Percentiles rank a stretch among this genome's conserved stretches.
phyloP scores from a whole-genome alignment of 371 early-diverging fungal species.

The Blakeslea trispora region DNA sequence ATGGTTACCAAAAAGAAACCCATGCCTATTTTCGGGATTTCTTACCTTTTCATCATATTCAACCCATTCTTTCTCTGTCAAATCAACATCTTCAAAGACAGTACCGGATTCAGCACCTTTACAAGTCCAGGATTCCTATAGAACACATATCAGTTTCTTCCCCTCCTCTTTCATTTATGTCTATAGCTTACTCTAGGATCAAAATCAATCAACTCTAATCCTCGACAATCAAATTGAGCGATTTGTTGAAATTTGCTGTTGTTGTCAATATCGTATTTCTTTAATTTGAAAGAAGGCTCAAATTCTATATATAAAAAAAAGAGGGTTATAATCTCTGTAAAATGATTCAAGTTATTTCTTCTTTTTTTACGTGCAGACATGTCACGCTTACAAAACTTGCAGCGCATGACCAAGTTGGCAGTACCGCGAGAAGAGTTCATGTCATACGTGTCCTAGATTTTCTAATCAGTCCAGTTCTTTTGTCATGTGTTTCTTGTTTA shows the following conservation, averaged over 20 bases:
- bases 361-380: constrained; percentile 62
- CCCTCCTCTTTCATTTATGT: no score
- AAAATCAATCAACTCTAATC: constrained; percentile 83
- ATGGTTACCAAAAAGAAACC: background rate
- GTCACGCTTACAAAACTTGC: constrained; percentile 92
- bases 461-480: background rate
- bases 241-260: constrained; percentile 66
- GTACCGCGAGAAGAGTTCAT: constrained; percentile 69
- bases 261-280: constrained; percentile 63
- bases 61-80: constrained; percentile 84
- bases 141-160: no score
- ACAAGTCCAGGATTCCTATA: constrained; percentile 74
- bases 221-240: constrained; percentile 81
- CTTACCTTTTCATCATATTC: constrained; percentile 87
- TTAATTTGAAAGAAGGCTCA: constrained; percentile 52
- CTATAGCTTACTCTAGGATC: constrained; percentile 66
- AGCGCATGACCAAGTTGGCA: constrained; percentile 89
- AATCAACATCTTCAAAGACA: constrained; percentile 78
- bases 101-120: constrained; percentile 74
- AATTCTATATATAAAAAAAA: no score
- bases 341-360: no score
- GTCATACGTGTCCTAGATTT: constrained; percentile 33
- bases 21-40: background rate
- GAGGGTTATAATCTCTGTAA: no score
- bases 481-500: constrained; percentile 17